Evolutionary conservation across 208 protist genomes (phyloP).

Genomic region (Vickermania spadyakhi): DNA sequence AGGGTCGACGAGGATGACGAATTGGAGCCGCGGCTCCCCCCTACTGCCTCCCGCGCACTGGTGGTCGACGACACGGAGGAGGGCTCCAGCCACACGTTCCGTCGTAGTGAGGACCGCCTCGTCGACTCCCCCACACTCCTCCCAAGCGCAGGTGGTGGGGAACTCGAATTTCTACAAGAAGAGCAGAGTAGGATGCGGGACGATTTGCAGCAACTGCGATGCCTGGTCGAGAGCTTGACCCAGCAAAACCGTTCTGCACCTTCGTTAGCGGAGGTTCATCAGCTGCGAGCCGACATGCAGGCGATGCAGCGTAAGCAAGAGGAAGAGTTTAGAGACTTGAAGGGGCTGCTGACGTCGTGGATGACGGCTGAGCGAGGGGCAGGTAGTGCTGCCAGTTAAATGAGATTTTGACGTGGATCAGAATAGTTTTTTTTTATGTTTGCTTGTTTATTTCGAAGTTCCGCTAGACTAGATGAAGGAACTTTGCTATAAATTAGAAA

Average conservation of each 20-base stretch:
- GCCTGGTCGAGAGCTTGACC: background rate
- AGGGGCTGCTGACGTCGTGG: background rate
- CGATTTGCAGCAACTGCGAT: background rate
- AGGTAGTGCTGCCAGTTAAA: too few relatives aligned
- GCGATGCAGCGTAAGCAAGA: background rate
- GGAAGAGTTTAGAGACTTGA: background rate
- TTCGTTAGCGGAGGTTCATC: background rate
- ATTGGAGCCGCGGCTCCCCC: background rate
- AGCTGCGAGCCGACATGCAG: background rate
- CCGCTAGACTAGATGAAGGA: too few relatives aligned
- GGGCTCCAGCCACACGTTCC: background rate
- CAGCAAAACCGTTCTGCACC: background rate
- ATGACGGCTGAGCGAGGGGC: too few relatives aligned
- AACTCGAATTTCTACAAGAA: background rate
- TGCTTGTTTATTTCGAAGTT: too few relatives aligned
- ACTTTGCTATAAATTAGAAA: too few relatives aligned
- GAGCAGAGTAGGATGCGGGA: background rate
- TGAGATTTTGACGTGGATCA: too few relatives aligned
- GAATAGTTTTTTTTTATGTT: too few relatives aligned
- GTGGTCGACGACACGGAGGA: background rate
- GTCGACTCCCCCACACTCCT: background rate
- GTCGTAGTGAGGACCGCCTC: background rate
- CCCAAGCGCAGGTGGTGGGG: background rate
- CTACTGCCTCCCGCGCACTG: background rate
- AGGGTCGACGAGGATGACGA: background rate